Conservation (phyloP, 345 rosid genomes). For the Pistacia vera region DNA sequence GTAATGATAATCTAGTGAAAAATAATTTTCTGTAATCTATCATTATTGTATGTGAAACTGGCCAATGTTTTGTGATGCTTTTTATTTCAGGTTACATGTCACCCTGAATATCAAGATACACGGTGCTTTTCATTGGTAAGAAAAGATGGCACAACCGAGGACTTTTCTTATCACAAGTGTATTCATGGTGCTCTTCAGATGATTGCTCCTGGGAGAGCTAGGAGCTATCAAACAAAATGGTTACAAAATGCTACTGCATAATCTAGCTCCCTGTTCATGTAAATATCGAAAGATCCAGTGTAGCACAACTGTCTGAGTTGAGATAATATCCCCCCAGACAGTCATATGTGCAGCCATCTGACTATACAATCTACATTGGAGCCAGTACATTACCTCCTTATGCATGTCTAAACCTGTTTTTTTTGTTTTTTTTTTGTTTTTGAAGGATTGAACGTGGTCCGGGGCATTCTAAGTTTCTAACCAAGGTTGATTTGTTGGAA, state of each 20-base stretch:
- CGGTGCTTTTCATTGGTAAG: conserved; percentile 79
- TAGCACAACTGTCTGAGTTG: neutral
- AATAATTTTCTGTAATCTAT: neutral
- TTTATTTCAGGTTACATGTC: conserved; percentile 58
- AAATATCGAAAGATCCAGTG: conserved; percentile 5
- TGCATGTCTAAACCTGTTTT: neutral
- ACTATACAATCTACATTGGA: neutral
- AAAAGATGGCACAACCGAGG: conserved; percentile 70
- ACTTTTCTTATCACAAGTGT: conserved; percentile 89
- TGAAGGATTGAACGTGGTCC: conserved; percentile 9
- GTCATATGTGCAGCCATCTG: neutral
- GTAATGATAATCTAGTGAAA: neutral
- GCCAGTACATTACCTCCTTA: neutral
- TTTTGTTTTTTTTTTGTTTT: neutral
- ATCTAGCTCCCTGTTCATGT: conserved; percentile 12
- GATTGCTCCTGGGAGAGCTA: conserved; percentile 61
- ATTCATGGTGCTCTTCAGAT: conserved; percentile 67
- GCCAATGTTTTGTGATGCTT: neutral
- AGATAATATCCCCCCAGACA: neutral
- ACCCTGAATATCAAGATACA: conserved; percentile 49
- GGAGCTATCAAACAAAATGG: conserved; percentile 49
- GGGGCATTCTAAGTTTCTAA: neutral
- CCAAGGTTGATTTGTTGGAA: neutral
- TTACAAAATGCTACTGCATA: conserved; percentile 7
- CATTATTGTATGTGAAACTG: neutral